Evolutionary conservation across 805 yeast species (phyloP), one percentile per base, ranked within the genome.

Genomic region (Yamadazyma nakazawae): DNA sequence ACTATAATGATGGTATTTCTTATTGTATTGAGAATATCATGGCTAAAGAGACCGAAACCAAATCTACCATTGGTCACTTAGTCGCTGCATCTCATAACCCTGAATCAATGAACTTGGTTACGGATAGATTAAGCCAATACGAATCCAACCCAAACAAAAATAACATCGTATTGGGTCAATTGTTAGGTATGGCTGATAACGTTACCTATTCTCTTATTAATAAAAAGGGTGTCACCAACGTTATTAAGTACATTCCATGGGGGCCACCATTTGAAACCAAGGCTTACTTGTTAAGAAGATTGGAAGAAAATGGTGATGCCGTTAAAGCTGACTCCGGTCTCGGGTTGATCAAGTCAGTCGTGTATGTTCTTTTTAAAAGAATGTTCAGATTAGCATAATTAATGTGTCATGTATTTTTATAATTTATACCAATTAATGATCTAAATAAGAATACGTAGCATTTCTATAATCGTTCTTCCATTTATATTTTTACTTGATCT

Each of bases 171-270:
- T 74, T 90, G 56, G 98, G 92, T 37, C 97, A 92, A 71, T 78
- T 91, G 54, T 72, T 92, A 61, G 98, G 98, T 32, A 92, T 91
- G 97, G 95, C 96, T 43, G 98, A 91, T 66, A 84, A 85, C 58
- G 79, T 88, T 50, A 88, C 97, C 21, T 76, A 78, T 62, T 88
- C 86, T 55, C 75, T 91, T 59, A 80, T 88, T 47, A 68, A 75
- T 35, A 74, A 81, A 40, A 80, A 85, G 54, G 74, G 79, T 38
- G 86, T 80, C 38, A 80, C 76, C 51, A 88, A 88, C 59, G 84
- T 91, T 45, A 84, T 92, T 68, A 92, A 92, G 70, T 91, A 92
- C 63, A 97, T 91, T 52, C 96, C 97, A 14, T 91, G 97, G 97
- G 97, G 97, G 9, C 97, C 97, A 30, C 95, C 96, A 46, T 68